Conservation (phyloP, 148 eudicot genomes). For the Camellia japonica region DNA sequence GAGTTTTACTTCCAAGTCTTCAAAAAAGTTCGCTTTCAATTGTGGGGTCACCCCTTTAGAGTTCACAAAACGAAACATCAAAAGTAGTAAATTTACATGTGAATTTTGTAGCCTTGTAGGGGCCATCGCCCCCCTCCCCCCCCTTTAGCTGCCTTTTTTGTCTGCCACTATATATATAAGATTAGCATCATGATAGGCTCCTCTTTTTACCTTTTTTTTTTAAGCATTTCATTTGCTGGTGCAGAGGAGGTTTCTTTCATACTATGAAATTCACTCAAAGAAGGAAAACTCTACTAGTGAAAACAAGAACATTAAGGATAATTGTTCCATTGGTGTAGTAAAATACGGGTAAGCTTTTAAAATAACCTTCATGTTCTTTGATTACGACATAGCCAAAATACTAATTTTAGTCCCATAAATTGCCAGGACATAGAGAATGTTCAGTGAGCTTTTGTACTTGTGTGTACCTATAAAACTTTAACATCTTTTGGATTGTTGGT, state of each 20-base stretch:
- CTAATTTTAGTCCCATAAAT: neutral
- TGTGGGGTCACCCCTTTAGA: no score
- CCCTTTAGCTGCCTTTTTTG: no score
- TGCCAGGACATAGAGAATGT: neutral
- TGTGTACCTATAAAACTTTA: neutral
- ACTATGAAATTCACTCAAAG: constrained; percentile 32
- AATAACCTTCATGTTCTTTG: neutral
- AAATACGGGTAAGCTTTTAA: constrained; percentile 10
- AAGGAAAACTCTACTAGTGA: constrained; percentile 23
- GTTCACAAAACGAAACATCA: no score
- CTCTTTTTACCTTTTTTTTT: no score
- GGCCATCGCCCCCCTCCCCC: no score
- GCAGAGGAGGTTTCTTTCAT: constrained; percentile 52
- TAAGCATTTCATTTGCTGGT: constrained; percentile 2
- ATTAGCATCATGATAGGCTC: neutral
- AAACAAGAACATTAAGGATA: constrained; percentile 15
- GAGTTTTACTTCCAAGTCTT: no score
- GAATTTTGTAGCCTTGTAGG: no score
- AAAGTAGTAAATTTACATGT: no score
- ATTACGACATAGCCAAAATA: neutral
- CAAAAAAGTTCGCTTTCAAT: no score
- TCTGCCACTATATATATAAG: no score
- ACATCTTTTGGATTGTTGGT: neutral
- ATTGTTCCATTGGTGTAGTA: constrained; percentile 18
- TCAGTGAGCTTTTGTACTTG: neutral